Base-by-base conservation (phyloP, 2,329 filamentous ascomycete genomes). In the Ophiosphaerella narmari region DNA sequence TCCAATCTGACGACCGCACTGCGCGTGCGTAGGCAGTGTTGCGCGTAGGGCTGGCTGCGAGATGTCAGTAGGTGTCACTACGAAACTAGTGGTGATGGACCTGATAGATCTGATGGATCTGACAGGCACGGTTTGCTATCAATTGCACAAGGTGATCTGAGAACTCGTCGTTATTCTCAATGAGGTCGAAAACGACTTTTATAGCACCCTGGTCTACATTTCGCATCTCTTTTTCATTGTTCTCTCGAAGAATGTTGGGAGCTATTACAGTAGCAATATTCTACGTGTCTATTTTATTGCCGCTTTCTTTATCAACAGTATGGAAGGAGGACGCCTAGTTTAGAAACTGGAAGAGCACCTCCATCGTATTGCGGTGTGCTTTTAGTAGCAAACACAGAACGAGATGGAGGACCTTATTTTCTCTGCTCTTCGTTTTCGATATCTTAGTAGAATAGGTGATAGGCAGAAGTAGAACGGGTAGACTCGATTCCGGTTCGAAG, bases 271-370 rank as follows among this genome's bases (percentile, higher is more conserved):
- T 97, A 3, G 94, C 91, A 56, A 99, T 82, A 68, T 99, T 99
- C 78, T 96, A 91, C 45, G 96, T 89, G 71, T 99, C 94, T 94
- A 99, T 99, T 80, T 97, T 97, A 63, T 93, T 97, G 23, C 94
- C 94, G 18, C 89, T 89, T 71, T 99, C 94, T 67, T 99, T 94
- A 64, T 99, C 94, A 12, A 99, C 87, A 68, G 97, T 92, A 55
- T 95, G 93, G 78, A 99, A 99, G 1, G 92, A 96, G 4, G 92
- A 91, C 5, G 91, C 91, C 93, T 94, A 99, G 67, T 96, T 96
- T 39, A 99, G 81, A 80, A 99, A 99, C 43, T 87, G 89, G 76
- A 97, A 97, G 1, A 99, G 76, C 36, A 99, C 91, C 75, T 99
- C 94, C 74, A 99, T 86, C 14, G 89, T 92, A 73, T 99, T 94